Base-by-base conservation (phyloP, 2,329 filamentous ascomycete species). In the Endoconidiophora laricicola region DNA sequence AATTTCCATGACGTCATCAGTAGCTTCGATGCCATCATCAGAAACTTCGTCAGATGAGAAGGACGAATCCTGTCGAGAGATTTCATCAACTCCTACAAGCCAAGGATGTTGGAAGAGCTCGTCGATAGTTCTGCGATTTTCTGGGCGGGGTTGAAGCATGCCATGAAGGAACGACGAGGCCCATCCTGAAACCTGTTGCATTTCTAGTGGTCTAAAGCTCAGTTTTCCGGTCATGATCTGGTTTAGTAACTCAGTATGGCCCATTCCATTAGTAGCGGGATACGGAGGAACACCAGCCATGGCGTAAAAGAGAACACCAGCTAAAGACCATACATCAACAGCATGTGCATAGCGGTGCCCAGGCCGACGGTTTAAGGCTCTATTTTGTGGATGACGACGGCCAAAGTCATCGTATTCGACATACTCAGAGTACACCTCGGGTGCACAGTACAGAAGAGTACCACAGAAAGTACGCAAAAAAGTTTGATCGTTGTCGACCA, bases 391-490 rank as follows among this genome's bases (percentile, higher is more conserved):
- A 37, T 71, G 72, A 37, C 79, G 70, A 53, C 79, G 73, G n/a
- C 76, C 79, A 45, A 78, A 69, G 57, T 83, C 80, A 58, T 93
- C 83, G 46, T 80, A 81, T 55, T 80, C 73, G 22, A 65, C 63
- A 57, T 74, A 82, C 53, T 81, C 78, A 6, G 83, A 86, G 60
- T 96, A 98, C 2, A 98, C 90, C 60, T 98, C 91, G 0, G 91
- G 91, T 0, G 91, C 91, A 62, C 91, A 96, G 65, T 96, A 98
- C 3, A 98, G 69, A 24, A 98, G 69, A 0, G 91, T 98, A 29
- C 93, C 91, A 61, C 91, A 98, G 60, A 98, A 98, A 0, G 91
- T 98, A 61, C 88, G 86, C 37, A 96, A 69, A 59, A 95, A 95
- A 0, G 90, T 95, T 58, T 94, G 83, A 54, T 87, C 80, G 56